Conservation (phyloP, 2,329 filamentous ascomycete species). For the Apiospora marii region DNA sequence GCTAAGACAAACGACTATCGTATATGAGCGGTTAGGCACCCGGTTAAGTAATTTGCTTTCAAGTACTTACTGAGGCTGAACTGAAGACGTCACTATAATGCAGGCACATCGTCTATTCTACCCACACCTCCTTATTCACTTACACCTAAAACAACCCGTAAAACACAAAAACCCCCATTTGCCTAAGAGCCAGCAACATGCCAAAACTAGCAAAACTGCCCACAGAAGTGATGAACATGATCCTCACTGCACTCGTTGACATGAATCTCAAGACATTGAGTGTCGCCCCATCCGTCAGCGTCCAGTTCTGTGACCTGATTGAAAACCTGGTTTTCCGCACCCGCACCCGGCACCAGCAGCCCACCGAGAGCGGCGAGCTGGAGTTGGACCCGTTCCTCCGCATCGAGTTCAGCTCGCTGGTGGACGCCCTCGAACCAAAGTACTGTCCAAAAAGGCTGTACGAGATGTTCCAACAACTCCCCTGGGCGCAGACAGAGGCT, state of each 20-base stretch:
- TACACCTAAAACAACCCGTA: background rate
- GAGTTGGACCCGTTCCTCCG: background rate
- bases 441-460: too few species aligned
- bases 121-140: background rate
- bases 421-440: background rate
- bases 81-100: too few species aligned
- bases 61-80: background rate
- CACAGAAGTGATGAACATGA: background rate
- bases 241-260: background rate
- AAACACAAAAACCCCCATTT: too few species aligned
- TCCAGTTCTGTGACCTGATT: background rate
- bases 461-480: background rate
- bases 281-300: background rate
- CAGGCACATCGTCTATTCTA: too few species aligned
- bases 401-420: background rate
- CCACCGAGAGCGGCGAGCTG: background rate
- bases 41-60: background rate
- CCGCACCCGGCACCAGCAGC: background rate
- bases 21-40: background rate
- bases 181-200: background rate
- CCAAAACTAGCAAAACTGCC: background rate
- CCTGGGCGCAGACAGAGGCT: background rate
- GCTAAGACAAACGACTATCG: background rate
- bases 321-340: background rate
- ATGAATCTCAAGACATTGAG: background rate